phyloP scores from a whole-genome alignment of 164 flowering plant genomes.

The Macadamia tetraphylla region DNA sequence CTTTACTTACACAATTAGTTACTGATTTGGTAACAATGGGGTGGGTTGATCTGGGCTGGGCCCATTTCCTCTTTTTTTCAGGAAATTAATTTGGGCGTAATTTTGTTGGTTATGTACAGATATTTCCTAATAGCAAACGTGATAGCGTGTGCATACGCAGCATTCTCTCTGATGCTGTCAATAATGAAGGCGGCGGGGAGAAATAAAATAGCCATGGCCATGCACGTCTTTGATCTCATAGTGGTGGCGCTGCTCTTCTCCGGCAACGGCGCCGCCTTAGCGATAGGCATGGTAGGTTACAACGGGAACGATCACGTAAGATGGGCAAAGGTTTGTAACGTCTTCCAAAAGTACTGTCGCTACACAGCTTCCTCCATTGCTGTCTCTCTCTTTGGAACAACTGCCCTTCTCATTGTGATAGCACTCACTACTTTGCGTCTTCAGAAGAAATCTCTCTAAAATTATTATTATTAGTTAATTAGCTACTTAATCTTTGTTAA shows the following conservation, averaged over 20 bases:
- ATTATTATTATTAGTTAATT: no score
- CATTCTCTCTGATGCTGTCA: conserved; percentile 24
- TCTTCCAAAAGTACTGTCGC: conserved; percentile 26
- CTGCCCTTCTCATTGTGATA: conserved; percentile 21
- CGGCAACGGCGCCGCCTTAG: conserved; percentile 35
- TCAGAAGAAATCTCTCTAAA: conserved; percentile 14
- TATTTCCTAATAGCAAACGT: conserved; percentile 37
- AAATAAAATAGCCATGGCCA: conserved; percentile 1
- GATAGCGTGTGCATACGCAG: conserved; percentile 37
- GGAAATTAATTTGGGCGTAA: no score
- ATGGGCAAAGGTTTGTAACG: conserved; percentile 37
- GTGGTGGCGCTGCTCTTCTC: conserved; percentile 40
- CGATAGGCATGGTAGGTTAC: conserved; percentile 26
- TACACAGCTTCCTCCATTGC: conserved; percentile 18
- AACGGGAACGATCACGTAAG: conserved; percentile 35
- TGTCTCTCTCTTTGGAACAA: conserved; percentile 25
- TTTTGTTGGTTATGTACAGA: conserved; percentile 13
- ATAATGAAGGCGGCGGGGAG: background rate
- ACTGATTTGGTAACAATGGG: no score
- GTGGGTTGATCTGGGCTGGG: no score
- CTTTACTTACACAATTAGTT: no score
- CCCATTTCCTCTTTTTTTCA: no score
- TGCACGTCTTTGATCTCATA: conserved; percentile 28
- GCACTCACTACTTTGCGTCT: conserved; percentile 21
- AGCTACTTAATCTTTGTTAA: no score